Percentiles rank a stretch among this genome's conserved stretches.
These are phyloP conservation scores for Teunomyces tritomae DNA, from an alignment of 805 yeast species.

Conservation along the genomic window DNA sequence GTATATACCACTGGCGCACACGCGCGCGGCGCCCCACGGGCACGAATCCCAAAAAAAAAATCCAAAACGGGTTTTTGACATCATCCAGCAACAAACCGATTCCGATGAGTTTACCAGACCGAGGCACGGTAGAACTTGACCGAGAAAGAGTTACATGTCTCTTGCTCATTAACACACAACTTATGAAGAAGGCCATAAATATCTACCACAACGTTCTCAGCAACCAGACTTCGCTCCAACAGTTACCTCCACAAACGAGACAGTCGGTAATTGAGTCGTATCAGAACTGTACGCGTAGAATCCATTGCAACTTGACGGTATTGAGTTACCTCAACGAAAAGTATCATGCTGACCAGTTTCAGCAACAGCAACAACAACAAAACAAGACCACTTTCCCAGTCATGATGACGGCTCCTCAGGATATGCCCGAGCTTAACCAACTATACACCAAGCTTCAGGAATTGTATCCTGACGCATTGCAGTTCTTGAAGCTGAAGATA, in stretches of 20 bases:
- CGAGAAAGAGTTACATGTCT: conserved; percentile 43
- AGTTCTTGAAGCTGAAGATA: conserved; percentile 37
- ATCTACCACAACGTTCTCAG: conserved; percentile 34
- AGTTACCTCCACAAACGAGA: conserved; percentile 30
- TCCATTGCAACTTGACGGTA: conserved; percentile 42
- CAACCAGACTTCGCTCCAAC: conserved; percentile 33
- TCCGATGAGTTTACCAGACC: conserved; percentile 2
- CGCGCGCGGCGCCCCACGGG: not conserved
- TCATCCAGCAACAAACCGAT: not conserved
- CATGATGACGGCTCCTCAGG: conserved; percentile 53
- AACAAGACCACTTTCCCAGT: conserved; percentile 43
- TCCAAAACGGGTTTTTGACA: not conserved
- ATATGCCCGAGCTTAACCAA: conserved; percentile 50
- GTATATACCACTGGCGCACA: not conserved
- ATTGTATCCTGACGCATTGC: conserved; percentile 55
- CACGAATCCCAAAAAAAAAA: not conserved
- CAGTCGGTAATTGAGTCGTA: conserved; percentile 34
- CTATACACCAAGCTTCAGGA: conserved; percentile 47
- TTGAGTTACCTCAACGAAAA: conserved; percentile 38
- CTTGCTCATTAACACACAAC: conserved; percentile 40
- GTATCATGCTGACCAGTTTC: conserved; percentile 32
- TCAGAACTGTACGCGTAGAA: conserved; percentile 38
- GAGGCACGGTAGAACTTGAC: conserved; percentile 24
- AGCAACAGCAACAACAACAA: conserved; percentile 17
- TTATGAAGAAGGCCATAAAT: conserved; percentile 39